These are phyloP conservation scores for Microcyclosporella mali DNA, from an alignment of 2,329 filamentous ascomycete genomes.

Conservation along the genomic window DNA sequence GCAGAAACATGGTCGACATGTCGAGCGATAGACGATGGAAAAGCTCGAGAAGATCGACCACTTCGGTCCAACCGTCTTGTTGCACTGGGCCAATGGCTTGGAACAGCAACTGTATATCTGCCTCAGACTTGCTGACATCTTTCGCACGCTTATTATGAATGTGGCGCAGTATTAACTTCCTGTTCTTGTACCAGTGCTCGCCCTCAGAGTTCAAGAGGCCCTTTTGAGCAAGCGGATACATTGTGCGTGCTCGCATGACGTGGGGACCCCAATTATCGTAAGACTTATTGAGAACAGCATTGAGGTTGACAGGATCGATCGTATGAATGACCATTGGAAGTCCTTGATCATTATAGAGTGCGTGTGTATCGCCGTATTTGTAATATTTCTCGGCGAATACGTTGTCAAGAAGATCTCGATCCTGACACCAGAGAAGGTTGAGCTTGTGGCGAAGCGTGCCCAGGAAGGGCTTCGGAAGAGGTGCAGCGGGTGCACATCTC, in stretches of 20 bases:
- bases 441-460: conserved; percentile 17
- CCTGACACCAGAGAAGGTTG: conserved; percentile 10
- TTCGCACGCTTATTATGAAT: conserved; percentile 15
- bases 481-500: conserved; percentile 5
- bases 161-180: conserved; percentile 18
- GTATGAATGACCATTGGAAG: conserved; percentile 16
- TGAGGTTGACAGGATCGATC: conserved; percentile 18
- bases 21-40: conserved; percentile 35
- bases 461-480: conserved; percentile 10
- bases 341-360: conserved; percentile 11
- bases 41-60: conserved; percentile 25
- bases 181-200: conserved; percentile 16
- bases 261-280: conserved; percentile 13
- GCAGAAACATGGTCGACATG: conserved; percentile 31
- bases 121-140: conserved; percentile 13
- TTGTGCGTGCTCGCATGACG: conserved; percentile 12
- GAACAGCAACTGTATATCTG: conserved; percentile 15
- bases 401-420: conserved; percentile 16
- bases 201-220: conserved; percentile 18
- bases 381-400: conserved; percentile 17
- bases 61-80: conserved; percentile 19
- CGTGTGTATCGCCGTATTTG: conserved; percentile 15
- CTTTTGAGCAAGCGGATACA: conserved; percentile 19
- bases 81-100: conserved; percentile 10
- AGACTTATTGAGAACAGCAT: conserved; percentile 13